These are phyloP conservation scores for Sphagnum contortum DNA, from an alignment of 225 moss, liverwort and hornwort species.

Conservation along the genomic window DNA sequence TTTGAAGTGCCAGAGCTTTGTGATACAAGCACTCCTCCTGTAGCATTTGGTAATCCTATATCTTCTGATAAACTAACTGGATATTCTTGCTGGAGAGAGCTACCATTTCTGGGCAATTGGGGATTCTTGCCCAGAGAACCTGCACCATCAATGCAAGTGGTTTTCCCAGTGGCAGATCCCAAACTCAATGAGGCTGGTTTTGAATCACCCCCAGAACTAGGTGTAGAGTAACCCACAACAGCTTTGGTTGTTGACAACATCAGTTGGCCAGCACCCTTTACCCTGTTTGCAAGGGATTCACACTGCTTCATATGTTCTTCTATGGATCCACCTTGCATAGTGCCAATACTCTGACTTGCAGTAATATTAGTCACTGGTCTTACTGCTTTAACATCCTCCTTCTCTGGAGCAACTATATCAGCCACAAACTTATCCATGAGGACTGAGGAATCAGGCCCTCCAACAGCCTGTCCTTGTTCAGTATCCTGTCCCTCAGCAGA, in stretches of 20 bases:
- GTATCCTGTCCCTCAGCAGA: conserved; percentile 1
- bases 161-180: conserved; percentile 2
- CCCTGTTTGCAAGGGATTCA: conserved; percentile 23
- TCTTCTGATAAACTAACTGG: too few species aligned
- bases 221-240: neutral
- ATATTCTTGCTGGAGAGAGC: too few species aligned
- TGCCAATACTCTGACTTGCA: conserved; percentile 8
- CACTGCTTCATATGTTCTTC: conserved; percentile 35
- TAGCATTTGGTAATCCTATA: too few species aligned
- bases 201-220: neutral
- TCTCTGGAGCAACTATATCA: neutral
- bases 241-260: neutral
- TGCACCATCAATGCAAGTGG: neutral
- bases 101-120: too few species aligned
- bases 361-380: conserved; percentile 8
- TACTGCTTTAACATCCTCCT: conserved; percentile 6
- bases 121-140: too few species aligned
- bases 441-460: neutral
- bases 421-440: conserved; percentile 1
- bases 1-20: neutral
- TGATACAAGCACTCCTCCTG: conserved; percentile 3
- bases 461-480: conserved; percentile 3
- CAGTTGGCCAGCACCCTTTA: conserved; percentile 31
- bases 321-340: conserved; percentile 11
- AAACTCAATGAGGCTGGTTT: neutral